Percentiles rank a stretch among this genome's conserved stretches.
Evolutionary conservation across 73 alveolate genomes (phyloP).

Genomic region (Paramecium caudatum): DNA sequence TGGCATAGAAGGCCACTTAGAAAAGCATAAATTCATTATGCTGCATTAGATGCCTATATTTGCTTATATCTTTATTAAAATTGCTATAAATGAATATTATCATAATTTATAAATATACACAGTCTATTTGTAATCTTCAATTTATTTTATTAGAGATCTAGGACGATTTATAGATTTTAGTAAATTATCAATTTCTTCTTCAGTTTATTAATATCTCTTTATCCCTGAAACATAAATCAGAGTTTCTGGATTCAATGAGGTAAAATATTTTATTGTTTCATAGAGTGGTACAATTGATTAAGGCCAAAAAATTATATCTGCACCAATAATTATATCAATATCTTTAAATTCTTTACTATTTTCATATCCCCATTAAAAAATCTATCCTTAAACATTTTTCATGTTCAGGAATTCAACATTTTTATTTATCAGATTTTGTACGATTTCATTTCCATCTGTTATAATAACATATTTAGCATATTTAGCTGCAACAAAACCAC

Average conservation of each 20-base stretch:
- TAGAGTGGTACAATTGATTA: constrained; percentile 54
- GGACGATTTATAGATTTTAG: neutral
- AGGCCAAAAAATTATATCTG: constrained; percentile 75
- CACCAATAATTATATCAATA: constrained; percentile 73
- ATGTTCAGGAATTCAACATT: constrained; percentile 64
- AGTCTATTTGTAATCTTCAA: constrained; percentile 39
- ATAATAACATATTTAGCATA: constrained; percentile 68
- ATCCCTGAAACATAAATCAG: constrained; percentile 5
- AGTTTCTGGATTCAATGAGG: neutral
- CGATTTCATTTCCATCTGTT: constrained; percentile 74
- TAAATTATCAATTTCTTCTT: neutral
- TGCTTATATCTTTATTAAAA: constrained; percentile 57
- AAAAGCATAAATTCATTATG: constrained; percentile 91
- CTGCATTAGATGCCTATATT: constrained; percentile 93
- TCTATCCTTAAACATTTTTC: constrained; percentile 32
- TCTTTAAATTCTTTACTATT: constrained; percentile 26
- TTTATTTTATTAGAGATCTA: constrained; percentile 40
- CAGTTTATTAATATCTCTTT: constrained; percentile 44
- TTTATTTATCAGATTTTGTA: constrained; percentile 52
- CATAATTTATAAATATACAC: constrained; percentile 21
- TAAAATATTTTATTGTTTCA: constrained; percentile 49
- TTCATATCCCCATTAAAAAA: constrained; percentile 72
- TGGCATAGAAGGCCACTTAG: constrained; percentile 95
- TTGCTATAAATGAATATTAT: neutral
- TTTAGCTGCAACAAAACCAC: constrained; percentile 72